Percentiles rank a stretch among this genome's conserved stretches.
phyloP scores from a whole-genome alignment of 257 asterid genomes.

The Pogostemon cablin region DNA sequence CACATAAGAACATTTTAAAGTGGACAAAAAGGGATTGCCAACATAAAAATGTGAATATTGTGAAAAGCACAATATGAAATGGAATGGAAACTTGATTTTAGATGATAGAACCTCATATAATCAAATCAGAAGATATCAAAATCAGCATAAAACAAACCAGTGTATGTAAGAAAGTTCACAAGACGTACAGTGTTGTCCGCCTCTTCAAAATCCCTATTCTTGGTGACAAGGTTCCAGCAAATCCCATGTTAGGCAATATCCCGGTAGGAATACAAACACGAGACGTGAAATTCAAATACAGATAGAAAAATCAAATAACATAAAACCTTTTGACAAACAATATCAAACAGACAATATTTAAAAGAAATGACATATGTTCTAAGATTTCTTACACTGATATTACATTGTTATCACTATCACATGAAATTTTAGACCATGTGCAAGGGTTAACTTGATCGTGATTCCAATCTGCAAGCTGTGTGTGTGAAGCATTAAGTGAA shows the following conservation, averaged over 20 bases:
- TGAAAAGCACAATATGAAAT: too few relatives aligned
- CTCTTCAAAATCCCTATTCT: conserved; percentile 57
- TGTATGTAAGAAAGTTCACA: conserved; percentile 24
- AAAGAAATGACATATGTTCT: background rate
- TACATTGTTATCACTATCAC: conserved; percentile 57
- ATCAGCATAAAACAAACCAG: conserved; percentile 25
- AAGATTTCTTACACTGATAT: conserved; percentile 60
- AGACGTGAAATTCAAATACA: conserved; percentile 16
- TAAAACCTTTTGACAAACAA: background rate
- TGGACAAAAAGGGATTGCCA: too few relatives aligned
- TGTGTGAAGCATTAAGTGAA: conserved; percentile 61
- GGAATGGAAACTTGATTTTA: too few relatives aligned
- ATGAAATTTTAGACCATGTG: conserved; percentile 80
- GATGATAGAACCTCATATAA: too few relatives aligned
- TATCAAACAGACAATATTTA: background rate
- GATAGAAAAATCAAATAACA: background rate
- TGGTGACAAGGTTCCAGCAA: conserved; percentile 77
- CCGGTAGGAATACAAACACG: conserved; percentile 47
- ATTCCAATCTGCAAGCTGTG: conserved; percentile 75
- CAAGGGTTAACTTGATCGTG: conserved; percentile 78
- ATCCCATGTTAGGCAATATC: conserved; percentile 76
- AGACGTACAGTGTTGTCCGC: conserved; percentile 73
- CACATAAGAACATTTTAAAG: too few relatives aligned
- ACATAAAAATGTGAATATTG: too few relatives aligned
- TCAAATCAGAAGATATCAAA: background rate